A percentile compares a stretch with the other conserved stretches of the same genome.
Conservation (phyloP, 1,284 basidiomycete genomes). For the Mycena citricolor region DNA sequence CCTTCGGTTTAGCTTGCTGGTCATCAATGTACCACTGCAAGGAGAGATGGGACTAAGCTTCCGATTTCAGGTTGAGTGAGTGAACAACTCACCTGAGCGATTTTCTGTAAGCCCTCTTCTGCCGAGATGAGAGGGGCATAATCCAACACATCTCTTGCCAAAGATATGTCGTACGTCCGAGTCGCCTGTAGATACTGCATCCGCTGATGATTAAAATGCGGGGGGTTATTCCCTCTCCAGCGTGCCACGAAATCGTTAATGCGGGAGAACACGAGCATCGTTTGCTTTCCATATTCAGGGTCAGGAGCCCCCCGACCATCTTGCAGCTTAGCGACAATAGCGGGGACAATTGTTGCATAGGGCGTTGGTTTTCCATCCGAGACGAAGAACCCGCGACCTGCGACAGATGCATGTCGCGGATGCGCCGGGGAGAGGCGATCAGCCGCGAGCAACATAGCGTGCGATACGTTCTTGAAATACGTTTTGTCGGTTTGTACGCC, state of each 20-base stretch:
- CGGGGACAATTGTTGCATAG: conserved; percentile 10
- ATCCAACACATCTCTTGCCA: conserved; percentile 14
- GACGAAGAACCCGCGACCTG: conserved; percentile 13
- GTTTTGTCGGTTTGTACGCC: conserved; percentile 12
- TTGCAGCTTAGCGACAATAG: background rate
- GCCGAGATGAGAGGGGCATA: conserved; percentile 11
- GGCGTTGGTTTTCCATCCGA: conserved; percentile 12
- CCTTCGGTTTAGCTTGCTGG: no score
- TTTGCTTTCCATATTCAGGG: background rate
- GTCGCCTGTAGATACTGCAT: conserved; percentile 3
- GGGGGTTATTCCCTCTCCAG: background rate
- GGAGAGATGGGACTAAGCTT: no score
- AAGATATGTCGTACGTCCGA: conserved; percentile 15
- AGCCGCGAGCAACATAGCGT: conserved; percentile 17
- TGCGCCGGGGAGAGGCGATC: conserved; percentile 14
- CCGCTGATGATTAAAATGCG: background rate
- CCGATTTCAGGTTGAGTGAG: no score
- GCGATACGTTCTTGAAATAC: conserved; percentile 9
- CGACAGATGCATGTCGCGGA: conserved; percentile 10
- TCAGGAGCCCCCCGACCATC: background rate
- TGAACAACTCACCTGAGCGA: conserved; percentile 13
- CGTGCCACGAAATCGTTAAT: conserved; percentile 4
- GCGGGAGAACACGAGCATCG: conserved; percentile 3
- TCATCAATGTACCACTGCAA: no score
- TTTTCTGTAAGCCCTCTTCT: conserved; percentile 12